These are phyloP conservation scores for Capsicum chinense DNA, from an alignment of 257 asterid species.

Conservation along the genomic window DNA sequence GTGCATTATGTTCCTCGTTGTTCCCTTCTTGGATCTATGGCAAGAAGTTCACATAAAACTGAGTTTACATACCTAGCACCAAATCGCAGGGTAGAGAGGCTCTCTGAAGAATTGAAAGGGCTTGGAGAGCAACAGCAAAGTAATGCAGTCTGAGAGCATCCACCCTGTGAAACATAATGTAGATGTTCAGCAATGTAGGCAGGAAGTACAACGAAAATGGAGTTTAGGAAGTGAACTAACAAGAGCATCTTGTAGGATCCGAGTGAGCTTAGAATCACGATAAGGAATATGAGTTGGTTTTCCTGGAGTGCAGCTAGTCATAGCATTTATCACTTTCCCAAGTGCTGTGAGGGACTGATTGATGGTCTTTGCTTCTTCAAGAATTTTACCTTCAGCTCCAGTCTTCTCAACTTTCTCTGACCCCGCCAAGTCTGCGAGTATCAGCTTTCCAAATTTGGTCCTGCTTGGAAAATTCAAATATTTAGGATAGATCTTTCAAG, in stretches of 20 bases:
- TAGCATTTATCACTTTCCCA: constrained; percentile 86
- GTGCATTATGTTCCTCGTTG: not conserved
- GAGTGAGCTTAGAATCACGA: constrained; percentile 88
- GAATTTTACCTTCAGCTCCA: constrained; percentile 88
- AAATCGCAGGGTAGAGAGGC: constrained; percentile 83
- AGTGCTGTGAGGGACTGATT: constrained; percentile 86
- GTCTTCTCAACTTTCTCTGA: constrained; percentile 92
- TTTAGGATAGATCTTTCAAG: constrained; percentile 27
- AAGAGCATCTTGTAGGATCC: constrained; percentile 80
- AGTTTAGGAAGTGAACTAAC: constrained; percentile 52
- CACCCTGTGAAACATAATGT: constrained; percentile 59
- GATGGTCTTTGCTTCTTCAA: constrained; percentile 91
- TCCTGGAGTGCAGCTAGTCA: constrained; percentile 58
- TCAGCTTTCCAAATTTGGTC: constrained; percentile 59
- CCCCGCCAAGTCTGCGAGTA: constrained; percentile 91
- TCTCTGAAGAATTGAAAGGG: constrained; percentile 75
- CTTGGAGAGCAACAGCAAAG: constrained; percentile 95
- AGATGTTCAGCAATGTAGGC: constrained; percentile 33
- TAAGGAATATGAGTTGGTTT: constrained; percentile 74
- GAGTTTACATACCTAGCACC: constrained; percentile 69
- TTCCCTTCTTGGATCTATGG: not conserved
- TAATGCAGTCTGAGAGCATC: constrained; percentile 75
- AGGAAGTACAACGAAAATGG: constrained; percentile 26
- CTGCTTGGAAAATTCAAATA: constrained; percentile 44
- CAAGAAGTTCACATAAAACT: not conserved